These are phyloP conservation scores for Mucor ambiguus DNA, from an alignment of 371 early-diverging fungal species.

Conservation along the genomic window DNA sequence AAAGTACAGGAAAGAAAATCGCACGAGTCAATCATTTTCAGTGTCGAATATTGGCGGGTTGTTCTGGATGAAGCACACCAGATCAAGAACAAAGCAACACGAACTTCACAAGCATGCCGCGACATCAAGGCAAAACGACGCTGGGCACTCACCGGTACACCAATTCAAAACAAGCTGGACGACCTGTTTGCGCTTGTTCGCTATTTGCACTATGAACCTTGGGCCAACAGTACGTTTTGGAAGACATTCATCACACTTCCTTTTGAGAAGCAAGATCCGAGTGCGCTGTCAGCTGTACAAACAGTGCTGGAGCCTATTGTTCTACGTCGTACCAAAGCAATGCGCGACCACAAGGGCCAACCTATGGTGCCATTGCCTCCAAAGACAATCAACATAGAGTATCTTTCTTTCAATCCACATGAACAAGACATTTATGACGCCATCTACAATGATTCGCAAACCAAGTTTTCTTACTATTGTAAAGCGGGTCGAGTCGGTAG, in stretches of 20 bases:
- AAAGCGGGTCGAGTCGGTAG: constrained; percentile 44
- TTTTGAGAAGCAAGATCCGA: constrained; percentile 58
- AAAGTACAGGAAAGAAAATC: not conserved
- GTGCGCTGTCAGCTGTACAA: constrained; percentile 64
- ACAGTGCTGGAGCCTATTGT: constrained; percentile 70
- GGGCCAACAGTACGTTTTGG: constrained; percentile 68
- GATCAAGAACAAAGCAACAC: constrained; percentile 65
- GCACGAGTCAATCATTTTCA: constrained; percentile 19
- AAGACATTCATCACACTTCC: constrained; percentile 66
- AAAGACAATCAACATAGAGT: constrained; percentile 58
- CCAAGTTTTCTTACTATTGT: constrained; percentile 47
- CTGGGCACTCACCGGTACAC: constrained; percentile 85
- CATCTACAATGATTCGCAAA: constrained; percentile 49
- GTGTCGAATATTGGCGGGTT: constrained; percentile 61
- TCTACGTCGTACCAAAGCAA: constrained; percentile 67
- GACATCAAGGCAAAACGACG: constrained; percentile 65
- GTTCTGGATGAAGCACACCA: constrained; percentile 82
- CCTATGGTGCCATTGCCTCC: constrained; percentile 67
- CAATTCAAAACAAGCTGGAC: constrained; percentile 74
- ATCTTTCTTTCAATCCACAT: constrained; percentile 54
- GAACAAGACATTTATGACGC: constrained; percentile 53
- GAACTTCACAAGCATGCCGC: constrained; percentile 62
- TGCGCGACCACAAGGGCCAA: constrained; percentile 57
- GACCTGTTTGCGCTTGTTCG: constrained; percentile 84
- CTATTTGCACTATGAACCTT: constrained; percentile 78